Conservation (phyloP, 495 filamentous ascomycete genomes). For the Xylaria palmicola region DNA sequence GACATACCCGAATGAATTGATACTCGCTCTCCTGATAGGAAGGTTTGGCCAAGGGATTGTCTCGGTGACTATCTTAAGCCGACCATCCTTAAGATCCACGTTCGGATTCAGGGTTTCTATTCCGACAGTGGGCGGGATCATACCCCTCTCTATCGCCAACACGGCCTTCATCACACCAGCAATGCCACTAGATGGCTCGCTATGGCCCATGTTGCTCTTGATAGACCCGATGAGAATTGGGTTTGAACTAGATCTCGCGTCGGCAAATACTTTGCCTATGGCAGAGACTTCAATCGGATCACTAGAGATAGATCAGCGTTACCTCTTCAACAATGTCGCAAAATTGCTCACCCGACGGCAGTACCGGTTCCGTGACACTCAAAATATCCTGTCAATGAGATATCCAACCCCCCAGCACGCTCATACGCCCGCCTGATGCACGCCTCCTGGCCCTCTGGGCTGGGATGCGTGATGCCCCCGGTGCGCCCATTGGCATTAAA, state of each 20-base stretch:
- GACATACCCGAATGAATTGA: constrained; percentile 56
- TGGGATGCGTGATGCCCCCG: constrained; percentile 56
- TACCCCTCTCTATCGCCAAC: constrained; percentile 46
- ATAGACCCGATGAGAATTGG: constrained; percentile 47
- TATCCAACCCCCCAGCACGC: constrained; percentile 29
- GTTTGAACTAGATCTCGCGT: constrained; percentile 29
- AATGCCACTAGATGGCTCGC: constrained; percentile 47
- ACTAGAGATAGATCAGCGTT: not conserved
- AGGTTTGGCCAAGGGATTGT: constrained; percentile 2
- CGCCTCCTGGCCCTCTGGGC: constrained; percentile 50
- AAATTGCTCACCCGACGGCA: constrained; percentile 35
- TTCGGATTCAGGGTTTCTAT: constrained; percentile 39
- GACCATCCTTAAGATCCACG: constrained; percentile 25
- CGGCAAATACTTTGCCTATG: constrained; percentile 2
- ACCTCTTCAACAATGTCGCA: too few species aligned
- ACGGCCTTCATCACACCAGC: constrained; percentile 48
- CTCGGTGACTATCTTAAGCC: not conserved
- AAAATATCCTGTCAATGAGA: constrained; percentile 33
- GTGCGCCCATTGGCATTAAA: constrained; percentile 43
- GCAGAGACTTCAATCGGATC: constrained; percentile 37
- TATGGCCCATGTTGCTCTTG: constrained; percentile 54
- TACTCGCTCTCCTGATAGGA: constrained; percentile 31
- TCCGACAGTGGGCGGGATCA: constrained; percentile 32
- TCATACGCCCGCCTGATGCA: constrained; percentile 52
- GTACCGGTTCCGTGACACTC: constrained; percentile 49